phyloP scores from a whole-genome alignment of 2,329 filamentous ascomycete genomes.

The Xylaria sp. region DNA sequence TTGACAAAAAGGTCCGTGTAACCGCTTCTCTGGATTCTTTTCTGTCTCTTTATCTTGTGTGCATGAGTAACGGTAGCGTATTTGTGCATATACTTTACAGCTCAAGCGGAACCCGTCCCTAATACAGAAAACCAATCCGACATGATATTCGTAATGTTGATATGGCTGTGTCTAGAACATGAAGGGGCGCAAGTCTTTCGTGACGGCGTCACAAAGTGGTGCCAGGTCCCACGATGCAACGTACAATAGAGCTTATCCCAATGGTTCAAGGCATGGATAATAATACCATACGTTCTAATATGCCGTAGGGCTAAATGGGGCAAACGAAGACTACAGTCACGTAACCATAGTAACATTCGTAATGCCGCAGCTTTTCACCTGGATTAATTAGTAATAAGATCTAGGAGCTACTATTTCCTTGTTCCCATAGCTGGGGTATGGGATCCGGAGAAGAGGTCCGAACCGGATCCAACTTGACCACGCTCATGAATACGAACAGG shows the following conservation, averaged over 20 bases:
- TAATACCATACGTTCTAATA: background rate
- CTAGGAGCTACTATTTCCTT: background rate
- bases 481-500: background rate
- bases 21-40: no score
- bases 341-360: no score
- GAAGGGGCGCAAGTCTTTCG: background rate
- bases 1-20: background rate
- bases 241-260: background rate
- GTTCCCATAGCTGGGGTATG: background rate
- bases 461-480: background rate
- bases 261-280: background rate
- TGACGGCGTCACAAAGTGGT: background rate
- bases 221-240: background rate
- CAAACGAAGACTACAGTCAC: no score
- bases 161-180: background rate
- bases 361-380: no score
- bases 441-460: background rate
- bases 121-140: constrained; percentile 2
- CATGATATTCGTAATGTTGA: background rate
- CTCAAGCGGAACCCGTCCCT: background rate
- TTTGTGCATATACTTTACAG: background rate
- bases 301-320: background rate
- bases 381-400: background rate
- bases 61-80: background rate
- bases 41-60: no score